Conservation (phyloP, 495 filamentous ascomycete species). For the Margaritispora aquatica region DNA sequence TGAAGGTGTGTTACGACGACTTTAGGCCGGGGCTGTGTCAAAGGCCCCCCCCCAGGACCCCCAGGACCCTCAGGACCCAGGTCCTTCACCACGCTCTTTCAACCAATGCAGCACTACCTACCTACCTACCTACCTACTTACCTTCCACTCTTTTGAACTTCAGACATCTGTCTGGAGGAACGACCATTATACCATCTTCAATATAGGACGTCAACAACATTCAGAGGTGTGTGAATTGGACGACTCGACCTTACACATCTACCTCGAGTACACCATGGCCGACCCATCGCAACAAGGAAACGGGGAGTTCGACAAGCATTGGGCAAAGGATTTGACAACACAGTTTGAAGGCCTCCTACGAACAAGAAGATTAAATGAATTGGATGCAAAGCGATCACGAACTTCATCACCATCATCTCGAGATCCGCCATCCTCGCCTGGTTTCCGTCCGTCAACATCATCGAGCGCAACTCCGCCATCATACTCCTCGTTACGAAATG, state of each 20-base stretch:
- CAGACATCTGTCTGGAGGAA: conserved; percentile 6
- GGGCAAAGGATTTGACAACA: conserved; percentile 43
- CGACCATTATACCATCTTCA: conserved; percentile 2
- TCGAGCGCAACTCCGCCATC: conserved; percentile 44
- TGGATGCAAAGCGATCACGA: conserved; percentile 51
- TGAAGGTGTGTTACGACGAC: background rate
- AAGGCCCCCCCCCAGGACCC: too few species aligned
- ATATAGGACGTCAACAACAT: background rate
- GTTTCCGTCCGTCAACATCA: conserved; percentile 35
- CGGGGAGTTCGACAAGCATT: conserved; percentile 41
- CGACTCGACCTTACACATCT: conserved; percentile 14
- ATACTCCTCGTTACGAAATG: conserved; percentile 60
- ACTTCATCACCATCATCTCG: conserved; percentile 48
- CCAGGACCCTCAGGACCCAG: too few species aligned
- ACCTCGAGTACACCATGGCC: conserved; percentile 20
- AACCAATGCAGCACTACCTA: too few species aligned
- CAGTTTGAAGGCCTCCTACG: conserved; percentile 76
- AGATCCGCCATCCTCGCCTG: conserved; percentile 30
- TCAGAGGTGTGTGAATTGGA: conserved; percentile 11
- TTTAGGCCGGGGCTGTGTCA: background rate
- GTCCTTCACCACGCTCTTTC: too few species aligned
- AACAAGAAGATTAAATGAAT: conserved; percentile 70
- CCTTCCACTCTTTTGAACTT: background rate
- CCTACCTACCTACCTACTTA: too few species aligned
- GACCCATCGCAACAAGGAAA: conserved; percentile 21